Conservation (phyloP, 208 protist species). For the Leishmania guyanensis region DNA sequence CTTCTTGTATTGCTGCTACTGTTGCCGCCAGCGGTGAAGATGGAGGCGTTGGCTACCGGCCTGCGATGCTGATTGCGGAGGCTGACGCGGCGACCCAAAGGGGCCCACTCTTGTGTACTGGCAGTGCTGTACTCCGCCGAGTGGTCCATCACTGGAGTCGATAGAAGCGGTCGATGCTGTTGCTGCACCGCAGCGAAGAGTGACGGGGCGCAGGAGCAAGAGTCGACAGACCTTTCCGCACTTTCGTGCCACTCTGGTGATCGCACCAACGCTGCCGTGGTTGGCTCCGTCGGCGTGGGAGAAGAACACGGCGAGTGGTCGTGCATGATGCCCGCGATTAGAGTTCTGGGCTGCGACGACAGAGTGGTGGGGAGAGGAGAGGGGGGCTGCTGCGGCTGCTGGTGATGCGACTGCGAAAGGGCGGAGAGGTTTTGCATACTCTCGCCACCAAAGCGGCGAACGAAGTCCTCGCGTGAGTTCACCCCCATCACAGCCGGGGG, state of each 20-base stretch:
- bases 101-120: neutral
- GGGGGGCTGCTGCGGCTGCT: neutral
- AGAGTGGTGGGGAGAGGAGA: neutral
- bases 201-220: slow-evolving; percentile 4
- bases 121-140: neutral
- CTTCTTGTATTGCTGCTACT: slow-evolving; percentile 6
- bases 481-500: slow-evolving; percentile 1
- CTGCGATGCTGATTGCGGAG: neutral
- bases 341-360: neutral
- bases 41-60: neutral
- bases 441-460: neutral
- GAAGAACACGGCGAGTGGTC: neutral
- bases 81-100: neutral
- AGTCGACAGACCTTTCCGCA: neutral
- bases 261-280: neutral
- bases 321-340: neutral
- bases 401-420: neutral
- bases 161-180: neutral
- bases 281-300: neutral
- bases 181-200: neutral
- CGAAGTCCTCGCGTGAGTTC: neutral
- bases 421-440: neutral
- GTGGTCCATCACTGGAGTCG: neutral
- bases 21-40: neutral
- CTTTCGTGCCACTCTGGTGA: neutral